A percentile compares a stretch with the other conserved stretches of the same genome.
Evolutionary conservation across 2,329 filamentous ascomycete genomes (phyloP).

Genomic region (Paecilomyces formosus): DNA sequence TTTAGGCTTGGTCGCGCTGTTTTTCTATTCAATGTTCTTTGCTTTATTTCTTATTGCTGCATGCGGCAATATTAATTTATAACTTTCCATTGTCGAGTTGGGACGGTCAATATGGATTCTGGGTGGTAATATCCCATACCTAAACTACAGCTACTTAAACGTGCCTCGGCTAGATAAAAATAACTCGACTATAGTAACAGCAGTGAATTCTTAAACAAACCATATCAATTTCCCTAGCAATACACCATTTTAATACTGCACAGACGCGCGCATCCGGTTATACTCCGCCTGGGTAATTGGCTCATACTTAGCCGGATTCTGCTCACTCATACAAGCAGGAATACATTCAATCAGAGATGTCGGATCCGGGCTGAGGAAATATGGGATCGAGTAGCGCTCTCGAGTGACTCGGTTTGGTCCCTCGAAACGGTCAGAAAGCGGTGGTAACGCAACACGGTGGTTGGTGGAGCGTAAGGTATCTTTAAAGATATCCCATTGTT

Average conservation of each 20-base stretch:
- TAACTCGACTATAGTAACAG: background rate
- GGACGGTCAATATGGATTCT: background rate
- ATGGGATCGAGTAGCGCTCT: conserved; percentile 53
- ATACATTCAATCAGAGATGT: conserved; percentile 47
- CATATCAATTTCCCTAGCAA: background rate
- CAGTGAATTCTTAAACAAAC: background rate
- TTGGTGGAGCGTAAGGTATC: conserved; percentile 47
- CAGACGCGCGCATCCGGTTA: conserved; percentile 25
- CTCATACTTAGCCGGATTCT: conserved; percentile 44
- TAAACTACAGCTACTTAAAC: too few species aligned
- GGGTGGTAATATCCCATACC: too few species aligned
- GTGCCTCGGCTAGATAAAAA: too few species aligned
- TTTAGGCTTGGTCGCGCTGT: background rate
- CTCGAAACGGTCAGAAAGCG: conserved; percentile 29
- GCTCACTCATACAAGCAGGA: conserved; percentile 36
- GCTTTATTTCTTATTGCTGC: background rate
- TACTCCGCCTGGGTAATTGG: conserved; percentile 39
- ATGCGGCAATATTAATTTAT: background rate
- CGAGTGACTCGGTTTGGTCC: conserved; percentile 38
- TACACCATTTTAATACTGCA: conserved; percentile 18
- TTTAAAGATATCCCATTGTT: conserved; percentile 12
- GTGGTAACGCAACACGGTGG: conserved; percentile 46
- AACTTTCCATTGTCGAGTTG: background rate
- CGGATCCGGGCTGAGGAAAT: conserved; percentile 49
- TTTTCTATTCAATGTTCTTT: background rate